Base-by-base conservation (phyloP, 2,329 filamentous ascomycete genomes). In the Fusarium drepaniforme region DNA sequence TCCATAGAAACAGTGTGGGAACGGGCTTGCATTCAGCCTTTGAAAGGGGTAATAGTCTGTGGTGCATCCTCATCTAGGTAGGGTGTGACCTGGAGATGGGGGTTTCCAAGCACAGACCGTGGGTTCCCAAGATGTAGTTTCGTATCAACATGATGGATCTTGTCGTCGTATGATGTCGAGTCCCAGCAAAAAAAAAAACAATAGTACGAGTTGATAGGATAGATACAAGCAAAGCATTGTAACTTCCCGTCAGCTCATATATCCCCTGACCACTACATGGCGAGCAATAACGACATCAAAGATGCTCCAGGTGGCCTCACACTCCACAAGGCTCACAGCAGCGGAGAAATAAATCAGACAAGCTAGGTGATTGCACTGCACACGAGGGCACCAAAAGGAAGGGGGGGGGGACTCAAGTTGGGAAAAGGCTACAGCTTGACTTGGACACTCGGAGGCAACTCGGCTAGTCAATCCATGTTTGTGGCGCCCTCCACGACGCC, bases 401-500 rank as follows among this genome's bases (percentile, higher is more conserved):
- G 25, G 40, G 46, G 59, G 28, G 11, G 18, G 30, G 40, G 30
- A 56, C 25, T 53, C 40, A 42, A 46, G 25, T 51, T n/a, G 33
- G 38, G 25, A 59, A 33, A 63, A 28, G n/a, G 40, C 75, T 65
- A 79, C 46, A 79, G 63, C 70, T 74, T 79, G 75, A 61, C 60
- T 66, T 75, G 72, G 49, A 60, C 63, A 58, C 66, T 72, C 66
- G 70, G 68, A 59, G 70, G 68, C 66, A 64, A 64, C 66, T 72
- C 75, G 68, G 74, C 71, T 77, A 79, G 78, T 79, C 77, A 79
- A 33, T 87, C 88, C 79, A 85, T 84, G 79, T 92, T 92, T 33
- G 88, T 91, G 33, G 90, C 90, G 40, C 89, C 90, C 70, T 88
- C 85, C 18, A 93, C 90, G 66, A 87, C 82, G 16, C 94, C 95